Conservation (phyloP, 2,329 filamentous ascomycete species). For the Penicillium fuscoglaucum region DNA sequence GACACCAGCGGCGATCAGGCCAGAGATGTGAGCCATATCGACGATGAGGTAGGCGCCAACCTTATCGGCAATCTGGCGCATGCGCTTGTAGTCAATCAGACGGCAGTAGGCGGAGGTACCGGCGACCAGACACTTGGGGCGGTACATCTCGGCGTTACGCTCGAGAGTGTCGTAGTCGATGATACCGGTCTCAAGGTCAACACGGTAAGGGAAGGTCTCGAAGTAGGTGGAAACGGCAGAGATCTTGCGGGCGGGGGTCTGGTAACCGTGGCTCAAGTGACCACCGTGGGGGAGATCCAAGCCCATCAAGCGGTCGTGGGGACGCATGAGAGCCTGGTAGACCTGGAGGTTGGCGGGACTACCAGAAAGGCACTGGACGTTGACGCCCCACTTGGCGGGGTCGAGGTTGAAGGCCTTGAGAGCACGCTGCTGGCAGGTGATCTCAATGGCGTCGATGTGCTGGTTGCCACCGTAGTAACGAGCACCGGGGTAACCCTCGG, state of each 20-base stretch:
- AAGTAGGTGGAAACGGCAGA: constrained; percentile 99
- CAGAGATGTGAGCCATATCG: constrained; percentile 97
- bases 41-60: constrained; percentile 88
- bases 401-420: constrained; percentile 88
- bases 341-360: constrained; percentile 96
- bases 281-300: constrained; percentile 95
- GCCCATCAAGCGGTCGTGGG: constrained; percentile 95
- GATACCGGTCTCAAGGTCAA: constrained; percentile 84
- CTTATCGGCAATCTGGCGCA: constrained; percentile 89
- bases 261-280: constrained; percentile 94
- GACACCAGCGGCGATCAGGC: constrained; percentile 86
- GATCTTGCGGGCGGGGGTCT: constrained; percentile 90
- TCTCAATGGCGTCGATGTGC: constrained; percentile 95
- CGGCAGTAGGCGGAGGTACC: constrained; percentile 95
- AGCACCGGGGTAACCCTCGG: constrained; percentile 95
- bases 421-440: constrained; percentile 90
- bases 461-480: constrained; percentile 99
- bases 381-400: constrained; percentile 92
- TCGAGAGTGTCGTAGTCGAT: constrained; percentile 95
- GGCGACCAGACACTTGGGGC: constrained; percentile 92
- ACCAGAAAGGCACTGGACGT: constrained; percentile 91
- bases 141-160: constrained; percentile 81
- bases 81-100: constrained; percentile 89
- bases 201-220: constrained; percentile 91
- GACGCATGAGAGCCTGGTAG: constrained; percentile 90